Conservation (phyloP, 2,329 filamentous ascomycete species). For the Arthrobotrys sphaeroides region DNA sequence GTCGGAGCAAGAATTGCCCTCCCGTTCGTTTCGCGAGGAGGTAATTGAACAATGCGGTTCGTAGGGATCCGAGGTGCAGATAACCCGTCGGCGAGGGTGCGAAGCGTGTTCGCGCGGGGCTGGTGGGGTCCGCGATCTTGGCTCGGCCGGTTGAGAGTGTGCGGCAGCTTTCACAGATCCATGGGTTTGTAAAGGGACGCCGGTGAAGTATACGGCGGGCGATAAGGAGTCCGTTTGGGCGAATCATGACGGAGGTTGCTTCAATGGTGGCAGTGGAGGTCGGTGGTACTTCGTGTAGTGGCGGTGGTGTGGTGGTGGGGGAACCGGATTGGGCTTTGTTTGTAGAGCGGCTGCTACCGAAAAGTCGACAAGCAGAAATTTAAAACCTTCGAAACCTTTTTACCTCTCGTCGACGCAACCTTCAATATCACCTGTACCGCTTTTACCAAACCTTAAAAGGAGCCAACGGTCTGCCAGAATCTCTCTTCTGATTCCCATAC, state of each 20-base stretch:
- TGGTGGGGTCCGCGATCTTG: constrained; percentile 20
- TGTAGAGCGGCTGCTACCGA: constrained; percentile 18
- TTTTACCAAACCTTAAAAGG: background rate
- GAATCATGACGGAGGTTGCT: constrained; percentile 14
- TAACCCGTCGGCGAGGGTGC: constrained; percentile 95
- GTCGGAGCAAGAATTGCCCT: constrained; percentile 86
- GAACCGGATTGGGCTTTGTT: constrained; percentile 20
- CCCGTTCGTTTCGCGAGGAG: constrained; percentile 86
- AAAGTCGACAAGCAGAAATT: constrained; percentile 21
- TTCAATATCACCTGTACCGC: background rate
- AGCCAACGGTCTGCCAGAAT: background rate
- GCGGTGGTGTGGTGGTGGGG: constrained; percentile 10
- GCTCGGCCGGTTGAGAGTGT: constrained; percentile 19
- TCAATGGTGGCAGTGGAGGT: background rate
- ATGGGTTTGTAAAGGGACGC: background rate
- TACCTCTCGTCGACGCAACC: constrained; percentile 4
- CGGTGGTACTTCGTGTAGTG: background rate
- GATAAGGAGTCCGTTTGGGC: constrained; percentile 12
- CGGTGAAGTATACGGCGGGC: constrained; percentile 26
- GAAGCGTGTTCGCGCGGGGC: constrained; percentile 77
- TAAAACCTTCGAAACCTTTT: constrained; percentile 13
- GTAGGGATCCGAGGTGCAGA: constrained; percentile 86
- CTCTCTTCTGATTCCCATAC: background rate
- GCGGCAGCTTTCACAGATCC: constrained; percentile 48
- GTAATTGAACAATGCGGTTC: constrained; percentile 96